Base-by-base conservation (phyloP, 75 land plant genomes). In the Cupressus sempervirens region DNA sequence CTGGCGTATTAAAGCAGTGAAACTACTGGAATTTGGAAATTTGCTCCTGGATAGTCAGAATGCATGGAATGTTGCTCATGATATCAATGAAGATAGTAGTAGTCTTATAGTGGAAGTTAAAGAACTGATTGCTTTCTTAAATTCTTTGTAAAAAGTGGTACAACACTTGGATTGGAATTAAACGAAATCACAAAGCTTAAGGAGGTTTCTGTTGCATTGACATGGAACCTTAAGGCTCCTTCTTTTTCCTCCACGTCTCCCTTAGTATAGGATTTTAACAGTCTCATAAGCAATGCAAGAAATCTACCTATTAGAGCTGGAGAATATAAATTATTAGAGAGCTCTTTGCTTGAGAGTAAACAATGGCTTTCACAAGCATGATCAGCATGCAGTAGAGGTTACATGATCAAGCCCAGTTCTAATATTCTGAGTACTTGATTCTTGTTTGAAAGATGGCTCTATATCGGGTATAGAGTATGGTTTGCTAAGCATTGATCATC, bases 191-290 rank as follows among this genome's bases (percentile, higher is more conserved):
- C 38, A 34, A 50, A 34, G 40, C 62, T 82, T 1, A 50, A 30
- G 8, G 83, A 53, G 62, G 83, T 52, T 29, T 50, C 38, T 14
- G 15, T 38, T n/a, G 83, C 83, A 18, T 35, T 82, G 83, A 50
- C 34, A 82, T 82, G 83, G 83, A 82, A 82, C 62, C 32, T 82
- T 3, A 82, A 82, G 40, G 83, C 83, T 34, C 62, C 53, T 32
- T 82, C 83, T 34, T 82, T 82, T 82, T 50, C 62, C 30, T 82
- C 83, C 8, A 82, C 15, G 83, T 82, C 83, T 23, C 83, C 83
- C 12, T 50, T 62, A 16, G 0, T 48, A 82, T 58, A 52, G 83
- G 83, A n/a, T n/a, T n/a, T n/a, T n/a, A n/a, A n/a, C n/a, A n/a
- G n/a, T n/a, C n/a, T n/a, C n/a, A n/a, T n/a, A n/a, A n/a, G n/a